phyloP scores from a whole-genome alignment of 2,329 filamentous ascomycete genomes.

The Fulvia fulva region DNA sequence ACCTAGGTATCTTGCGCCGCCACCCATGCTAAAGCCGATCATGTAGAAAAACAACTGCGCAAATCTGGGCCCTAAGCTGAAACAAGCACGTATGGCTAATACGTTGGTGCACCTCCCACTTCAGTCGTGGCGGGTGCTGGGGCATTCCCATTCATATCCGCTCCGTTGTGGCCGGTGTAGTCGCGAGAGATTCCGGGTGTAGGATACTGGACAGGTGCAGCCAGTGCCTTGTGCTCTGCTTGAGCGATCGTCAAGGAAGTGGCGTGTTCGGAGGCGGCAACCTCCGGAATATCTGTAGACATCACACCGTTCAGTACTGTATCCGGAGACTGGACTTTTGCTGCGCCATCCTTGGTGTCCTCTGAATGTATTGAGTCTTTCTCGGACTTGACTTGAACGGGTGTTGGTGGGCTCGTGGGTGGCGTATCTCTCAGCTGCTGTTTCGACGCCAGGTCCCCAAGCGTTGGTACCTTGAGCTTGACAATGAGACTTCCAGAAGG shows the following conservation, averaged over 20 bases:
- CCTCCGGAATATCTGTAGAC: background rate
- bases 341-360: background rate
- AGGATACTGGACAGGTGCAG: background rate
- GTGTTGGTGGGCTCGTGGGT: conserved; percentile 18
- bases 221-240: background rate
- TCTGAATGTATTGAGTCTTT: background rate
- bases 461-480: conserved; percentile 51
- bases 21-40: background rate
- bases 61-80: background rate
- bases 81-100: background rate
- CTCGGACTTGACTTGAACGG: conserved; percentile 1
- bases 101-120: background rate
- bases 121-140: background rate
- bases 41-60: background rate
- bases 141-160: background rate
- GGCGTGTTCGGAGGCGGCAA: background rate
- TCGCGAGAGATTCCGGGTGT: background rate
- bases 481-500: conserved; percentile 60
- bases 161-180: background rate
- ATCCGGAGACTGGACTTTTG: background rate
- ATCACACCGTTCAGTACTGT: background rate
- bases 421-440: conserved; percentile 14
- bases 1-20: background rate
- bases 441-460: background rate
- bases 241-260: background rate